Base-by-base conservation (phyloP, 495 filamentous ascomycete genomes). In the Hypoxylon intermedium region DNA sequence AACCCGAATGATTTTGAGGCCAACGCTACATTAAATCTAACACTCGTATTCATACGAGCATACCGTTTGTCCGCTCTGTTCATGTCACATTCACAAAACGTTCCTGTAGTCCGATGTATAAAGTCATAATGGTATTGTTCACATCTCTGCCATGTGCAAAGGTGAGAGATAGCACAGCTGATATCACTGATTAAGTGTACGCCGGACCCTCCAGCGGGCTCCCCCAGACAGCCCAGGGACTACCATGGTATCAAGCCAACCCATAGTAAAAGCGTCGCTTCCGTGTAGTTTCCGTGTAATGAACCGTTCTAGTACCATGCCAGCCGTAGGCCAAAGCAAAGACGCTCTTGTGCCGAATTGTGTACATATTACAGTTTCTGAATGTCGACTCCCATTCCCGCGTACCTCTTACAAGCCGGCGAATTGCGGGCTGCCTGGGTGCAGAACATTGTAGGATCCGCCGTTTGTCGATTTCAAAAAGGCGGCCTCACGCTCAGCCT, bases 401-500 rank as follows among this genome's bases (percentile, higher is more conserved):
- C 7, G 20, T 13, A 1, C 28, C 4, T 7, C 7, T 28, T 61
- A 71, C 53, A 71, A 47, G 20, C 68, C 68, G 23, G 66, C 68
- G 38, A 71, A 71, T 43, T 68, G 67, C 9, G 68, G 68, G 18
- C 65, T 68, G 19, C 59, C 51, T 2, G 68, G 68, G 15, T 71
- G 68, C 12, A 71, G 40, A 11, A 71, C 66, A 24, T 71, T 71
- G 44, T 71, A 71, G 6, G 65, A 62, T 19, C 65, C 46, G 1
- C 33, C 33, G 20, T 43, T 64, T 1, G 65, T 52, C 18, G 53
- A 53, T 24, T 68, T 58, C 2, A 71, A 11, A 28, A 62, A 60
- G 0, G 68, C 66, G 1, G 67, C 67, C 53, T 79, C 77, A 26
- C 76, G 68, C 44, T 79, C 77, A 2, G 74, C 77, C 77, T 82